phyloP scores from a whole-genome alignment of 108 stramenopile species.

The Cyclotella choctawhatcheeana region DNA sequence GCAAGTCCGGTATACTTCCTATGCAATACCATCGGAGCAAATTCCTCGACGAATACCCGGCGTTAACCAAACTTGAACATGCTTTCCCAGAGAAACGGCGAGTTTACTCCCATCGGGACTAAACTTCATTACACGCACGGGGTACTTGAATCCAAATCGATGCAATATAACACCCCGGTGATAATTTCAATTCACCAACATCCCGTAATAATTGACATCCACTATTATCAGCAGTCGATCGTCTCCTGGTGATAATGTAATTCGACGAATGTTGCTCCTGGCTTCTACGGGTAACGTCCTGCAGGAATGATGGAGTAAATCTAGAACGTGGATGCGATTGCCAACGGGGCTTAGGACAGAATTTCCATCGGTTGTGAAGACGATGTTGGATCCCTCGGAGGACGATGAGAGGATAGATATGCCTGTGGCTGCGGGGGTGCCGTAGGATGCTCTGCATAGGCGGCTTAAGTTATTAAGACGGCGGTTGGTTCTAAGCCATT shows the following conservation, averaged over 20 bases:
- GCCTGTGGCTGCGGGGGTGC: conserved; percentile 61
- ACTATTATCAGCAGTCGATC: conserved; percentile 80
- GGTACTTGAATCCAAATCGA: conserved; percentile 91
- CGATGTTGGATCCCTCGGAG: conserved; percentile 82
- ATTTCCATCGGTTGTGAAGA: conserved; percentile 94
- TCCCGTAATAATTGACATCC: conserved; percentile 81
- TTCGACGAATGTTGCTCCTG: conserved; percentile 87
- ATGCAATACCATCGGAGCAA: conserved; percentile 92
- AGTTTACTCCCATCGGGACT: conserved; percentile 88
- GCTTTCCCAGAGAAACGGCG: conserved; percentile 91
- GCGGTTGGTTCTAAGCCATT: background rate
- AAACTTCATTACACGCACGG: conserved; percentile 84
- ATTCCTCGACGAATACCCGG: conserved; percentile 87
- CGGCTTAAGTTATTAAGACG: too few species aligned
- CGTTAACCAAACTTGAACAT: conserved; percentile 94
- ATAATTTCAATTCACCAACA: conserved; percentile 83
- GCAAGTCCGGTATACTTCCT: conserved; percentile 90
- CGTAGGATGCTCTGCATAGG: too few species aligned
- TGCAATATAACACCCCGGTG: conserved; percentile 90
- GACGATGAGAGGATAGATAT: conserved; percentile 53
- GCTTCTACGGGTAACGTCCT: conserved; percentile 91
- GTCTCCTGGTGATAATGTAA: conserved; percentile 88
- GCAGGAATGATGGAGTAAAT: conserved; percentile 88
- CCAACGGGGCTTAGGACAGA: conserved; percentile 89
- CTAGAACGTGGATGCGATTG: conserved; percentile 92